phyloP scores from a whole-genome alignment of 2,329 filamentous ascomycete species.

The Rutstroemia sp. region DNA sequence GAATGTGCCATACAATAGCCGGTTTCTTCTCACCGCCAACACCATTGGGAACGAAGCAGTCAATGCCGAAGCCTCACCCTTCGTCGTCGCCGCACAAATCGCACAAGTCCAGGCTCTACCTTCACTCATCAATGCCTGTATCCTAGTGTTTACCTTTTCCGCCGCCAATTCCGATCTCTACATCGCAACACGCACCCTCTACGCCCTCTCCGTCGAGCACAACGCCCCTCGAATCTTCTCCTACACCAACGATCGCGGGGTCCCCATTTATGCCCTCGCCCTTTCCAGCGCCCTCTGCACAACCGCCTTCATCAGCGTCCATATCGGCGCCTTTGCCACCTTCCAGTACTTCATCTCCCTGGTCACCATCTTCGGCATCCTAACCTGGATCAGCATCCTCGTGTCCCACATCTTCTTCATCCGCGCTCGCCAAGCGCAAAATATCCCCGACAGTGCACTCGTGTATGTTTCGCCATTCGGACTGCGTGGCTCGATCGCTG shows the following conservation, averaged over 20 bases:
- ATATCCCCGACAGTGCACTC: constrained; percentile 45
- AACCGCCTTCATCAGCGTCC: constrained; percentile 59
- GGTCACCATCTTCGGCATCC: constrained; percentile 34
- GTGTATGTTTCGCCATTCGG: constrained; percentile 66
- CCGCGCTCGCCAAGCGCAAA: constrained; percentile 53
- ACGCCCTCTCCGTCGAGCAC: constrained; percentile 58
- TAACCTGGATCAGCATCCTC: constrained; percentile 42
- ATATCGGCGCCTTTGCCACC: constrained; percentile 52
- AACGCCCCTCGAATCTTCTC: constrained; percentile 57
- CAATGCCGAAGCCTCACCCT: constrained; percentile 42
- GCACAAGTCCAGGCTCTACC: constrained; percentile 57
- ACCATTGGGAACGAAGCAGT: constrained; percentile 38
- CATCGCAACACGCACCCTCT: constrained; percentile 61
- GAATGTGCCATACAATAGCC: constrained; percentile 51
- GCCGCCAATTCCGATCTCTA: constrained; percentile 55
- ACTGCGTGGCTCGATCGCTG: constrained; percentile 58
- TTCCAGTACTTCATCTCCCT: constrained; percentile 68
- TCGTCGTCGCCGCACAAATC: constrained; percentile 53
- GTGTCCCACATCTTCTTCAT: constrained; percentile 64
- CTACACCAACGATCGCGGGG: constrained; percentile 47
- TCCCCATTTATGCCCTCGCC: constrained; percentile 42
- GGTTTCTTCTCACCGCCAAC: constrained; percentile 33
- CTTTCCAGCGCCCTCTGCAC: constrained; percentile 44
- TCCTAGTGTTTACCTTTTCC: constrained; percentile 59
- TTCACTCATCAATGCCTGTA: constrained; percentile 60